Base-by-base conservation (phyloP, 768 basidiomycete species). In the Suillus tomentosus region DNA sequence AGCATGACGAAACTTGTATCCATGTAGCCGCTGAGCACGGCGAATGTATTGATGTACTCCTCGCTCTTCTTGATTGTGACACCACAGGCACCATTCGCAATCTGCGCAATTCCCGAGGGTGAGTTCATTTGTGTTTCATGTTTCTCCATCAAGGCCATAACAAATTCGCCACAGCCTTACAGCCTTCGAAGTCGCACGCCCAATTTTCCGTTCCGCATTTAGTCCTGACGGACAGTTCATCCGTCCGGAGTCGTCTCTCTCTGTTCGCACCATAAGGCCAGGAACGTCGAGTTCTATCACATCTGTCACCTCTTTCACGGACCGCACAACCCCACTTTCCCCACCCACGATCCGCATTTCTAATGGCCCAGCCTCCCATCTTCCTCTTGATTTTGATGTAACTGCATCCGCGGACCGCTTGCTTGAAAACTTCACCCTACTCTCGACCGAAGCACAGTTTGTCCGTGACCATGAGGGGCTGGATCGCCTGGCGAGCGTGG, bases 21-120 rank as follows among this genome's bases (percentile, higher is more conserved):
- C 91, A 93, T 78, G 78, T 91, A 65, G 91, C 90, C 55, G 91
- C 91, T 14, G 90, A 91, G 69, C 84, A 85, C 67, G 91, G 91
- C 54, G 78, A 82, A 62, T 90, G 83, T 74, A 76, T 87, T 22
- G 86, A 88, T 61, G 74, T 92, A 22, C 75, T 92, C 48, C 78
- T 80, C 61, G 82, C 88, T 48, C 79, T 93, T 64, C 79, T 93
- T 54, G 84, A 88, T 53, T 88, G 84, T 67, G 91, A 93, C 71
- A 76, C 78, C 0, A 82, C 79, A 15, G 83, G 85, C 51, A 71
- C 78, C 1, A 81, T 87, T 40, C 82, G 85, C 37, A 83, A 86
- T 67, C 72, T 89, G 73, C 84, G 86, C 61, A 92, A 93, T 71
- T 81, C 86, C 11, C 78, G 89, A 79, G 91, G 91, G 90, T 91